Percentiles rank a stretch among this genome's conserved stretches.
These are phyloP conservation scores for Penicillium sp. DNA, from an alignment of 2,329 filamentous ascomycete genomes.

Conservation along the genomic window DNA sequence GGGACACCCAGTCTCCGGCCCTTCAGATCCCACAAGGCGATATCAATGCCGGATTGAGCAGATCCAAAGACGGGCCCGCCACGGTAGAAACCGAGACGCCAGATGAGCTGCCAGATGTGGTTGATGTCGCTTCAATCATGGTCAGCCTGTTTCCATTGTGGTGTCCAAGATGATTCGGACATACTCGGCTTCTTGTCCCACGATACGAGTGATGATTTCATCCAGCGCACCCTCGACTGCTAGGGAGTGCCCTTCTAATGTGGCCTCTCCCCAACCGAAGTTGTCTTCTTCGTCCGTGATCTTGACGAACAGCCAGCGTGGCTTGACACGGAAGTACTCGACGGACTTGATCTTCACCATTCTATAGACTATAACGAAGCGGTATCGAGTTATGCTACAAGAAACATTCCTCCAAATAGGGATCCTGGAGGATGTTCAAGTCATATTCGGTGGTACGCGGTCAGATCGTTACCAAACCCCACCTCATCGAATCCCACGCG, in stretches of 20 bases:
- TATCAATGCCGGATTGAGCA: conserved; percentile 71
- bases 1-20: conserved; percentile 61
- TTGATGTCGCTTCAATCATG: conserved; percentile 63
- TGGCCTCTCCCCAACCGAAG: conserved; percentile 71
- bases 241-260: conserved; percentile 68
- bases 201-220: conserved; percentile 59
- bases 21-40: conserved; percentile 78
- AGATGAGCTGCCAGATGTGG: conserved; percentile 73
- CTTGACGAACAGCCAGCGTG: conserved; percentile 76
- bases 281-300: conserved; percentile 65
- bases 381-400: too few species aligned
- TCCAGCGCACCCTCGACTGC: conserved; percentile 71
- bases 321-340: conserved; percentile 71
- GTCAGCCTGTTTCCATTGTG: background rate
- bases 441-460: conserved; percentile 8
- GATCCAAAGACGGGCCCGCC: conserved; percentile 79
- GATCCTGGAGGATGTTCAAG: background rate
- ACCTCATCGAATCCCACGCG: conserved; percentile 12
- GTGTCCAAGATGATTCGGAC: conserved; percentile 10
- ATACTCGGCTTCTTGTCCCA: conserved; percentile 68
- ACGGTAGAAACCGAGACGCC: conserved; percentile 69
- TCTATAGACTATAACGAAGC: too few species aligned
- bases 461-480: background rate
- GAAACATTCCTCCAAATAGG: too few species aligned
- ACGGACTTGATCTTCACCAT: conserved; percentile 65